A percentile compares a stretch with the other conserved stretches of the same genome.
Conservation (phyloP, 805 yeast species). For the Starmerella sirachaensis region DNA sequence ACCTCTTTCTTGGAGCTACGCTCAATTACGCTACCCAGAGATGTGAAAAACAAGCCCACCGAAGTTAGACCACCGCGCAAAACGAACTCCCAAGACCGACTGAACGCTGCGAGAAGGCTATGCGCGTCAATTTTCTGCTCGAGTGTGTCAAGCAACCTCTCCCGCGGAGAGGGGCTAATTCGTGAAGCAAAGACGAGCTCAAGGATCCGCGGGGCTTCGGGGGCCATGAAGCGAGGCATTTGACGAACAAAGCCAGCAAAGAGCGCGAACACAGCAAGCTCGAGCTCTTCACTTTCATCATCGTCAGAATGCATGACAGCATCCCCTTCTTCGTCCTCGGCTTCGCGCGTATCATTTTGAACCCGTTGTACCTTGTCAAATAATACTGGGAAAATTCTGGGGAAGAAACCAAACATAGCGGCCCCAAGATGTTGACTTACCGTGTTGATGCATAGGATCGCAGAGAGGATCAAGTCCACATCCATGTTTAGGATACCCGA, state of each 20-base stretch:
- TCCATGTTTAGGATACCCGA: conserved; percentile 42
- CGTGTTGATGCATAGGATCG: conserved; percentile 60
- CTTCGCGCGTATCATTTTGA: conserved; percentile 29
- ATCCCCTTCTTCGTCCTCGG: conserved; percentile 14
- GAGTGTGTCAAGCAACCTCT: conserved; percentile 39
- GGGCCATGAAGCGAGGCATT: conserved; percentile 72
- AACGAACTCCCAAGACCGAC: conserved; percentile 48
- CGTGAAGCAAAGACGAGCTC: conserved; percentile 34
- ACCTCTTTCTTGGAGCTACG: conserved; percentile 63
- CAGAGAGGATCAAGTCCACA: conserved; percentile 58
- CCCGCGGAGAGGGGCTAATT: conserved; percentile 48
- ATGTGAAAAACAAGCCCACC: conserved; percentile 57
- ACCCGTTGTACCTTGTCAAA: conserved; percentile 35
- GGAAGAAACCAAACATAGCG: conserved; percentile 70
- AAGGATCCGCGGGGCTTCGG: conserved; percentile 54
- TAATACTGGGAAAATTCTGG: conserved; percentile 70
- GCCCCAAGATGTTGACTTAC: conserved; percentile 70
- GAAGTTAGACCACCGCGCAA: conserved; percentile 30
- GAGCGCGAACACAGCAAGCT: conserved; percentile 55
- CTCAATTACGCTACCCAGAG: conserved; percentile 56
- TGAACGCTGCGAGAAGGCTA: conserved; percentile 48
- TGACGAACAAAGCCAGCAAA: conserved; percentile 65
- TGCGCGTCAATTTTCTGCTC: conserved; percentile 56
- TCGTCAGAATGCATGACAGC: too few relatives aligned
- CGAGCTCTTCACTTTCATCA: conserved; percentile 25